phyloP scores from a whole-genome alignment of 345 rosid genomes.

The Reutealis trisperma region DNA sequence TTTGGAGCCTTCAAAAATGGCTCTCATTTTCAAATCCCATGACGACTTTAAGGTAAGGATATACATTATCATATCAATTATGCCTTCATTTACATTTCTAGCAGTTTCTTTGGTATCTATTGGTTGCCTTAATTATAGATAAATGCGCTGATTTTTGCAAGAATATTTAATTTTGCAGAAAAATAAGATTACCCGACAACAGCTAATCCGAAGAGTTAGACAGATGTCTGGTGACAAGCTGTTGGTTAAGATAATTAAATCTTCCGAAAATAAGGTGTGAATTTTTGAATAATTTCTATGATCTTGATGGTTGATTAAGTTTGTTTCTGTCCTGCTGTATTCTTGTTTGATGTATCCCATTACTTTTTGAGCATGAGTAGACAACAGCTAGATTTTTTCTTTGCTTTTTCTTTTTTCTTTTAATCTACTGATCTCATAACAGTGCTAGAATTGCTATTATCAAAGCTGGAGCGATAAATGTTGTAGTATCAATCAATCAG shows the following conservation, averaged over 20 bases:
- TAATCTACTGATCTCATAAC: too few species aligned
- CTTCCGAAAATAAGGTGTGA: conserved; percentile 12
- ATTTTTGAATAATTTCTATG: not conserved
- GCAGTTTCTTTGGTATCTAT: not conserved
- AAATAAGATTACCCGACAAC: not conserved
- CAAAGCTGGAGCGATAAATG: too few species aligned
- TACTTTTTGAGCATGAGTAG: too few species aligned
- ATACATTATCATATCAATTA: not conserved
- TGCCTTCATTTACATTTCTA: not conserved
- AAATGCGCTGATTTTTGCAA: not conserved
- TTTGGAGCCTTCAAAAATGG: conserved; percentile 15
- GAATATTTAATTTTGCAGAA: conserved; percentile 14
- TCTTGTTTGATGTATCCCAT: not conserved
- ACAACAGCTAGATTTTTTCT: too few species aligned
- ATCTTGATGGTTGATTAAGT: not conserved
- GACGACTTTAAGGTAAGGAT: conserved; percentile 23
- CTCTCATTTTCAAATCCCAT: not conserved
- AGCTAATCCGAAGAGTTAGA: conserved; percentile 4
- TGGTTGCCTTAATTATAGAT: not conserved
- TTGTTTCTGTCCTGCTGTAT: not conserved
- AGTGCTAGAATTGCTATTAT: too few species aligned
- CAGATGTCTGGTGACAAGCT: conserved; percentile 19
- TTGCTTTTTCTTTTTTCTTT: too few species aligned
- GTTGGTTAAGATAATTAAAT: not conserved
- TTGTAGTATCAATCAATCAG: not conserved